A percentile compares a stretch with the other conserved stretches of the same genome.
Evolutionary conservation across 1,139 yeast species (phyloP).

Genomic region (Taphrina pruni): DNA sequence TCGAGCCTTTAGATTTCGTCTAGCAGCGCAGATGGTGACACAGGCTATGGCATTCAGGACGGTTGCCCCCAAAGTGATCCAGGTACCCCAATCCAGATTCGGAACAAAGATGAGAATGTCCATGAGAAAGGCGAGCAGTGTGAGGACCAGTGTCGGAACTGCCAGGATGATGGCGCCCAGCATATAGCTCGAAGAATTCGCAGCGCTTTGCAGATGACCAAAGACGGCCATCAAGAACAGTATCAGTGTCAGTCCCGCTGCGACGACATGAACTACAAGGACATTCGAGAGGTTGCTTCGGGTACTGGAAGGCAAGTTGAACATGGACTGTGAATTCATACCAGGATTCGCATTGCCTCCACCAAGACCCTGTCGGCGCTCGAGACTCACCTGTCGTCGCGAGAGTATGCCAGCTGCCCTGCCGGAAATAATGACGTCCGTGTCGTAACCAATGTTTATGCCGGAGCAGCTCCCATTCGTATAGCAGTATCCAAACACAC

Average conservation of each 20-base stretch:
- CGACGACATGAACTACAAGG: slow-evolving; percentile 79
- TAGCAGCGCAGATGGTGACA: slow-evolving; percentile 58
- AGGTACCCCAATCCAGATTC: slow-evolving; percentile 62
- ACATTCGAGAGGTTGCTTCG: slow-evolving; percentile 72
- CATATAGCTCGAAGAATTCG: slow-evolving; percentile 52
- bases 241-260: slow-evolving; percentile 75
- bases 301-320: slow-evolving; percentile 60
- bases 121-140: slow-evolving; percentile 61
- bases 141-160: slow-evolving; percentile 58
- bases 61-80: slow-evolving; percentile 59
- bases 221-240: slow-evolving; percentile 54
- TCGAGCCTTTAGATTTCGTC: slow-evolving; percentile 61
- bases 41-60: slow-evolving; percentile 55
- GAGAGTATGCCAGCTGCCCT: background rate
- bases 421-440: slow-evolving; percentile 44
- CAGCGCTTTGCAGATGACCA: slow-evolving; percentile 55
- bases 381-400: background rate
- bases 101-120: slow-evolving; percentile 63
- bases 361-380: slow-evolving; percentile 8
- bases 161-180: slow-evolving; percentile 55
- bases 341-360: background rate
- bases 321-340: slow-evolving; percentile 47
- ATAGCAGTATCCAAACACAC: slow-evolving; percentile 84
- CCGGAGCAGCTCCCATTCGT: slow-evolving; percentile 57
- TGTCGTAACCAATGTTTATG: slow-evolving; percentile 59